Evolutionary conservation across 805 yeast species (phyloP).

Genomic region (Candida multigemmis): DNA sequence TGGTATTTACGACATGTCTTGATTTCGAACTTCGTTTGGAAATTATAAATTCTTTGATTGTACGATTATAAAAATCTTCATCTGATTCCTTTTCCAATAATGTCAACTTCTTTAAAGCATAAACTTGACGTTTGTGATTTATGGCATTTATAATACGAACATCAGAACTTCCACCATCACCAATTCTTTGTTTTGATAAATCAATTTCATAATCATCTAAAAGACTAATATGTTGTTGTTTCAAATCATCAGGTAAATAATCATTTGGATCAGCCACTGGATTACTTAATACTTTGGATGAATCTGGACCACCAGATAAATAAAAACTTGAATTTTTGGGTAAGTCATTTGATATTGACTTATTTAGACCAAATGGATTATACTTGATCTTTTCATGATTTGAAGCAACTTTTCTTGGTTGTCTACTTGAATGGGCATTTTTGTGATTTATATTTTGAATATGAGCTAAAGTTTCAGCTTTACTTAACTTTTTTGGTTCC

Average conservation of each 20-base stretch:
- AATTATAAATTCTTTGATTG: constrained; percentile 54
- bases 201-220: constrained; percentile 47
- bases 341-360: constrained; percentile 12
- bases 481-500: constrained; percentile 9
- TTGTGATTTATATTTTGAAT: constrained; percentile 21
- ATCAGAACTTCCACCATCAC: constrained; percentile 66
- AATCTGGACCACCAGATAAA: constrained; percentile 26
- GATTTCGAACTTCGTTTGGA: constrained; percentile 46
- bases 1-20: constrained; percentile 51
- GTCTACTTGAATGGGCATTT: constrained; percentile 6
- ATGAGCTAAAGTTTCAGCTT: constrained; percentile 30
- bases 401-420: constrained; percentile 1
- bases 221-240: constrained; percentile 39
- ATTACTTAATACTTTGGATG: constrained; percentile 42
- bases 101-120: constrained; percentile 59
- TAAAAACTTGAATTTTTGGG: constrained; percentile 20
- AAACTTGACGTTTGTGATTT: constrained; percentile 35
- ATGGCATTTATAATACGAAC: constrained; percentile 38
- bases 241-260: constrained; percentile 45
- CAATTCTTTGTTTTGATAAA: constrained; percentile 38
- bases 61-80: constrained; percentile 55
- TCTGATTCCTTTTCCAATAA: constrained; percentile 55
- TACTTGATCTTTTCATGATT: constrained; percentile 41
- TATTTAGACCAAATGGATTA: constrained; percentile 56
- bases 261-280: constrained; percentile 64